These are phyloP conservation scores for Straminergon stramineum DNA, from an alignment of 225 moss, liverwort and hornwort genomes.

Conservation along the genomic window DNA sequence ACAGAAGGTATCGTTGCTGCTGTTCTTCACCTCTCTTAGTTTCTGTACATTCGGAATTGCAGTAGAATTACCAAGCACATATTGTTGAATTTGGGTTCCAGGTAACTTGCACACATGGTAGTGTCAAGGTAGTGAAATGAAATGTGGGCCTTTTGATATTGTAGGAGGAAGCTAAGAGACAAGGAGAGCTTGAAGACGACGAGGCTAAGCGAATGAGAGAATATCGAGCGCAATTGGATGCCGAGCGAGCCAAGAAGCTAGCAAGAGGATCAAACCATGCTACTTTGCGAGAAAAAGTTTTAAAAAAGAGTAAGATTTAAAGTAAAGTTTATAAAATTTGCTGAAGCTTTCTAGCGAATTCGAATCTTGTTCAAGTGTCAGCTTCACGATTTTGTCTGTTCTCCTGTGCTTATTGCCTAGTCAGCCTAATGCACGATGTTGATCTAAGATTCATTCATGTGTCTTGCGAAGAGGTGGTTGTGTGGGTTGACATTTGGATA, in stretches of 20 bases:
- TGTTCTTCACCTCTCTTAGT: neutral
- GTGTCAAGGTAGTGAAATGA: neutral
- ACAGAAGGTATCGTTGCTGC: constrained; percentile 61
- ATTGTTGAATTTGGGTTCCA: neutral
- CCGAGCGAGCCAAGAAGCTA: constrained; percentile 91
- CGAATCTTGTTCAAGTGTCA: neutral
- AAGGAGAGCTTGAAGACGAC: constrained; percentile 95
- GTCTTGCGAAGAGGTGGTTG: neutral
- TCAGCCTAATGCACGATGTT: neutral
- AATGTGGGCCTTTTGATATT: neutral
- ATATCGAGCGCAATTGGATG: constrained; percentile 96
- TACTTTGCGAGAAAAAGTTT: constrained; percentile 67
- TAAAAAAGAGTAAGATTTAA: constrained; percentile 50
- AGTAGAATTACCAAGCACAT: neutral
- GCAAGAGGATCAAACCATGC: constrained; percentile 87
- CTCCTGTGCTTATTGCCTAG: neutral
- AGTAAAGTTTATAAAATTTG: neutral
- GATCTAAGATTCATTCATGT: neutral
- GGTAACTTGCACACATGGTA: neutral
- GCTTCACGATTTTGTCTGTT: neutral
- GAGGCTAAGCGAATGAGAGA: constrained; percentile 95
- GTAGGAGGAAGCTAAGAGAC: constrained; percentile 97
- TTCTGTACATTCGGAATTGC: neutral
- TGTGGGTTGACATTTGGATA: neutral
- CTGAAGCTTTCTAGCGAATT: neutral